Evolutionary conservation across 1,284 basidiomycete genomes (phyloP).

Genomic region (Blastosporella zonata): DNA sequence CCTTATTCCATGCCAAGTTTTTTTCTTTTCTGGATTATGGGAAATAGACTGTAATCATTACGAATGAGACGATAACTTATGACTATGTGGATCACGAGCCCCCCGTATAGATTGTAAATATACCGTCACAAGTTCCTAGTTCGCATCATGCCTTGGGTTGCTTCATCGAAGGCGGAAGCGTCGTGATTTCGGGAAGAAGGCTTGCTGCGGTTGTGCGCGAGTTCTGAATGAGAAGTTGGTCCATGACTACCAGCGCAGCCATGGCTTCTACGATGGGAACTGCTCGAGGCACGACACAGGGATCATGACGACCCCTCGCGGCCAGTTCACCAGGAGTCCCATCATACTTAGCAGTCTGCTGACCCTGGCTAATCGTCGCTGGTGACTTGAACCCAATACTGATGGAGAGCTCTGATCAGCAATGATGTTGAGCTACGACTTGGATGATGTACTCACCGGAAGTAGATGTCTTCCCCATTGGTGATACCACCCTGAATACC

Average conservation of each 20-base stretch:
- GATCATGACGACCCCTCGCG: constrained; percentile 92
- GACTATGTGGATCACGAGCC: background rate
- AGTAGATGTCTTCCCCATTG: constrained; percentile 98
- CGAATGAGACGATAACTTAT: constrained; percentile 2
- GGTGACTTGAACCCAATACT: constrained; percentile 98
- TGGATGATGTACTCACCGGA: constrained; percentile 54
- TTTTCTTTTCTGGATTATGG: constrained; percentile 3
- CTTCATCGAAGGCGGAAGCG: constrained; percentile 86
- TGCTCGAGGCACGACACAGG: constrained; percentile 96
- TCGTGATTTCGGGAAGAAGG: constrained; percentile 71
- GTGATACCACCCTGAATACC: constrained; percentile 98
- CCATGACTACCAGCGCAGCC: constrained; percentile 95
- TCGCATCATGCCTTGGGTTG: constrained; percentile 9
- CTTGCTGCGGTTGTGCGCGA: constrained; percentile 63
- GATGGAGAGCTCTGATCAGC: constrained; percentile 1
- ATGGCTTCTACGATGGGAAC: constrained; percentile 99
- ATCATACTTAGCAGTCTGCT: constrained; percentile 90
- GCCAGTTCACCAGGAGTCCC: constrained; percentile 86
- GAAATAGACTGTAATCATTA: constrained; percentile 3
- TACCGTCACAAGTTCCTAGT: background rate
- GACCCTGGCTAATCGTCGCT: constrained; percentile 94
- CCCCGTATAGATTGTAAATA: background rate
- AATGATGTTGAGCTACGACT: background rate
- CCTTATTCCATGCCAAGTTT: background rate
- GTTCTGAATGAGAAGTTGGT: constrained; percentile 86